Evolutionary conservation across 139 green algal genomes (phyloP), one percentile per base, ranked within the genome.

Genomic region (Chlorella sp.): DNA sequence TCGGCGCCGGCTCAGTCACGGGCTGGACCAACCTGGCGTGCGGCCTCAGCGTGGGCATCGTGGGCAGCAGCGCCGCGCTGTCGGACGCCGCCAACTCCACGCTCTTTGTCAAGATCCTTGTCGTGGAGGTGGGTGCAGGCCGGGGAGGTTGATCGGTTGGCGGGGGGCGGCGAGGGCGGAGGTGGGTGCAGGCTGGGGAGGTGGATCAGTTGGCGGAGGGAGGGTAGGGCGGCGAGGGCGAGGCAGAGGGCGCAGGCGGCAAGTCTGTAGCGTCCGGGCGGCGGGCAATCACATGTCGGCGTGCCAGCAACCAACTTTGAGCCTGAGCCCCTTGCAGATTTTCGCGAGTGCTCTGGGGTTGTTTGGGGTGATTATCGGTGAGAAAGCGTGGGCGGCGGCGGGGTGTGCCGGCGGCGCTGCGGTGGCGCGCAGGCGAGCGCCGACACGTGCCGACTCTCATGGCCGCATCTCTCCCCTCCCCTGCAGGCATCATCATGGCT

Each of bases 71-170:
- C 55, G 97, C 93, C 43, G 96, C 96, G 2, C 82, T 99, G 19
- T 96, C 96, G 8, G 96, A 99, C 78, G 96, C 96, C 0, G 93
- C 97, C 53, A 98, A 99, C 84, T 90, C 90, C 8, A 96, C 96
- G 1, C 87, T 99, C 8, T 99, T 99, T 84, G 96, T 99, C 2
- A 99, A 99, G 84, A 99, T 99, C 76, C 86, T 99, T 21, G 94
- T 99, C n/a, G 94, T 99, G 74, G 96, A 99, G n/a, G n/a, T n/a
- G n/a, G n/a, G n/a, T n/a, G n/a, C n/a, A n/a, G n/a, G n/a, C n/a
- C n/a, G n/a, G n/a, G n/a, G n/a, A n/a, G n/a, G n/a, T n/a, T n/a
- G n/a, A n/a, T n/a, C n/a, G n/a, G n/a, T n/a, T n/a, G n/a, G n/a
- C n/a, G n/a, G n/a, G n/a, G n/a, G n/a, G n/a, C n/a, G n/a, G n/a